Evolutionary conservation across 73 alveolate species (phyloP).

Genomic region (Uronychia setigera): DNA sequence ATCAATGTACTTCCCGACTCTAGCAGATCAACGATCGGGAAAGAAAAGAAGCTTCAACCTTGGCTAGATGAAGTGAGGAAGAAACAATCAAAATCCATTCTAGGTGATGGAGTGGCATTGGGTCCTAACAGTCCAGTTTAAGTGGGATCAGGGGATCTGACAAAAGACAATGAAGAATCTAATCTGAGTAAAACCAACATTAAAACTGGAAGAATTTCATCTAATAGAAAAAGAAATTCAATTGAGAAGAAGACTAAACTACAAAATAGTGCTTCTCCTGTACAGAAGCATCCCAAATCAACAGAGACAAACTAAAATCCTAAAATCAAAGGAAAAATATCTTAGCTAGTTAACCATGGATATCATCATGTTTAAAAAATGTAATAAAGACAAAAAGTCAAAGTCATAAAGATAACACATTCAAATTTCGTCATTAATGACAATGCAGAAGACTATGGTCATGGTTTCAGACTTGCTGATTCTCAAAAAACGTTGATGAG

Average conservation of each 20-base stretch:
- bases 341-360: not conserved
- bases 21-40: not conserved
- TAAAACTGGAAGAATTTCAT: not conserved
- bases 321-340: not conserved
- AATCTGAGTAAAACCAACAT: not conserved
- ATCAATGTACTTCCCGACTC: not conserved
- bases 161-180: too few species aligned
- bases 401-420: not conserved
- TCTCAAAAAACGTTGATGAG: not conserved
- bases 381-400: too few species aligned
- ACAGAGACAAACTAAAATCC: not conserved
- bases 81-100: not conserved
- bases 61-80: constrained; percentile 1
- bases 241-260: too few species aligned
- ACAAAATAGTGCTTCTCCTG: too few species aligned
- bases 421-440: not conserved
- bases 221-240: not conserved
- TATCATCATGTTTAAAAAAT: not conserved
- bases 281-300: too few species aligned
- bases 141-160: too few species aligned
- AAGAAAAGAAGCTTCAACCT: not conserved
- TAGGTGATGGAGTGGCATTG: too few species aligned
- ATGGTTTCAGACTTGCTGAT: not conserved
- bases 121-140: too few species aligned
- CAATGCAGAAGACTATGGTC: not conserved